Percentiles rank a stretch among this genome's conserved stretches.
Conservation (phyloP, 345 rosid genomes). For the Erucastrum elatum region DNA sequence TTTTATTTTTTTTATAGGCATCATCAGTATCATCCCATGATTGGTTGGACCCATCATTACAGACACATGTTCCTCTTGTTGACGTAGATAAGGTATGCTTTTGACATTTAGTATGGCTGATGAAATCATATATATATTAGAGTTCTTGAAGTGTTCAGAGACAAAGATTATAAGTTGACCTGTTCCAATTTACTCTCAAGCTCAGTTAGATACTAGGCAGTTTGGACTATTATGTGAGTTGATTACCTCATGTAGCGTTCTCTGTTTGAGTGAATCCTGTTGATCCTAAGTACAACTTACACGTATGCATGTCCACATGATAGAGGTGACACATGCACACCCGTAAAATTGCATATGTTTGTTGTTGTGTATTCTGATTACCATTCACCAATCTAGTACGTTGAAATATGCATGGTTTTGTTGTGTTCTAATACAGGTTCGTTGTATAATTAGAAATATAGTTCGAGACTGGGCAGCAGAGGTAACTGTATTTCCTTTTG, state of each 20-base stretch:
- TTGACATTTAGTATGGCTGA: constrained; percentile 1
- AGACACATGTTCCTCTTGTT: constrained; percentile 81
- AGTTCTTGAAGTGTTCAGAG: not conserved
- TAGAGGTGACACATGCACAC: not conserved
- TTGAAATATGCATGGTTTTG: constrained; percentile 12
- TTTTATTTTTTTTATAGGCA: constrained; percentile 47
- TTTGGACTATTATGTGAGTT: not conserved
- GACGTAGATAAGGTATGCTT: constrained; percentile 89
- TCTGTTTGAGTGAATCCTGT: not conserved
- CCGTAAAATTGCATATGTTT: not conserved
- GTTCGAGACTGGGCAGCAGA: constrained; percentile 99
- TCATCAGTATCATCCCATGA: constrained; percentile 47
- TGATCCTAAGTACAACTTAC: not conserved
- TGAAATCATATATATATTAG: not conserved
- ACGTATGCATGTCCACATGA: not conserved
- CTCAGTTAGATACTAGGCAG: constrained; percentile 1
- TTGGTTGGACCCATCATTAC: constrained; percentile 74
- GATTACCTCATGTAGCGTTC: not conserved
- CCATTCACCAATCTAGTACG: too few species aligned
- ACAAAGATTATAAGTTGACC: not conserved
- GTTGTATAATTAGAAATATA: constrained; percentile 91
- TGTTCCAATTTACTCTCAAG: constrained; percentile 1
- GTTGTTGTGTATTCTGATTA: constrained; percentile 27
- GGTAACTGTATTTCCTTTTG: constrained; percentile 46
- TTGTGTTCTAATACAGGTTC: constrained; percentile 64